Base-by-base conservation (phyloP, 805 yeast species). In the Candida sanyiensis region DNA sequence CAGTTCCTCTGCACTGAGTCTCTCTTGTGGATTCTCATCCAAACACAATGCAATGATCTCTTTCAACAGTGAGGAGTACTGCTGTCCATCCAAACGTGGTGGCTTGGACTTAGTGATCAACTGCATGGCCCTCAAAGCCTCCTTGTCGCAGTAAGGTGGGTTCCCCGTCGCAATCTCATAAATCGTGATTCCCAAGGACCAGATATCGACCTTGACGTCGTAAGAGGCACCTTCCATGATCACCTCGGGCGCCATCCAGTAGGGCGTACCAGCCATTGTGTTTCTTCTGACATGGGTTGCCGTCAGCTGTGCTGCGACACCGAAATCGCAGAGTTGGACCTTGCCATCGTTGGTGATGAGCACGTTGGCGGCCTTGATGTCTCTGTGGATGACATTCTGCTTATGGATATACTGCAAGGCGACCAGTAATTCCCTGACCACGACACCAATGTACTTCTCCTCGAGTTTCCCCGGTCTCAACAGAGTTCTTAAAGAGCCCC, bases 201-300 rank as follows among this genome's bases (percentile, higher is more conserved):
- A 93, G 7, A 93, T 85, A 60, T 93, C 99, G 1, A 95, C 98
- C 61, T 82, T 89, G 31, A 81, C 75, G 58, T 85, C 95, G 67
- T 93, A 84, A 7, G 81, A 73, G 12, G 82, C 83, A 28, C 94
- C 95, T 59, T 90, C 97, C 64, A 85, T 73, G 28, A 90, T 90
- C 23, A 90, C 98, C 59, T 90, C 98, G 0, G 98, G 98, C 0
- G 98, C 97, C 98, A 93, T 93, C 98, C 98, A 93, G 57, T 88
- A 93, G 0, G 94, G 94, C 1, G 95, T 84, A 7, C 95, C 95
- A 0, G 96, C 97, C 77, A 94, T 88, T 0, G 98, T 93, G 25
- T 90, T 84, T 51, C 98, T 70, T 57, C 88, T 86, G 33, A 80
- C 59, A 15, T 79, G 76, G 27, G 80, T 73, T 26, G 89, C 72